These are phyloP conservation scores for Pestalotiopsis sp. DNA, from an alignment of 2,329 filamentous ascomycete genomes.

Conservation along the genomic window DNA sequence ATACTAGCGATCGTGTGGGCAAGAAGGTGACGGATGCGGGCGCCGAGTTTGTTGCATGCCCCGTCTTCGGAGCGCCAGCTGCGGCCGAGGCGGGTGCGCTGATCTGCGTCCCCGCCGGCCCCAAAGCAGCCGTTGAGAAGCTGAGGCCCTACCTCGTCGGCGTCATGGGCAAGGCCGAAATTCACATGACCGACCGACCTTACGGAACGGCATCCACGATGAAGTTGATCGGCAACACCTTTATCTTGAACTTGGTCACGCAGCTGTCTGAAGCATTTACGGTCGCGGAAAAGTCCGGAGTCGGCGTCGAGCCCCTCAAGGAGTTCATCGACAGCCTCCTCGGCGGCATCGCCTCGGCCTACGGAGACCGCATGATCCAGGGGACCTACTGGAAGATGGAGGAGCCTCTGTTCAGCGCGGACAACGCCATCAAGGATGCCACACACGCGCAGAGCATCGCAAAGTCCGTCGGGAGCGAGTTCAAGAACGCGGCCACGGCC, in stretches of 20 bases:
- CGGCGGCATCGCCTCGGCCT: constrained; percentile 74
- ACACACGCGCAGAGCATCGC: constrained; percentile 74
- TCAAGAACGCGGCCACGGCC: constrained; percentile 68
- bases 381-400: constrained; percentile 79
- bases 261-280: constrained; percentile 78
- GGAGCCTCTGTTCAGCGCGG: constrained; percentile 80
- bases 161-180: constrained; percentile 65
- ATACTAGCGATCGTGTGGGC: constrained; percentile 71
- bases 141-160: constrained; percentile 67
- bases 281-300: constrained; percentile 77
- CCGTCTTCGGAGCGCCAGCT: constrained; percentile 65
- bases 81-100: constrained; percentile 67
- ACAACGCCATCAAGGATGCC: constrained; percentile 82
- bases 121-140: constrained; percentile 56
- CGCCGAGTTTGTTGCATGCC: constrained; percentile 74
- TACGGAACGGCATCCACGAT: constrained; percentile 63
- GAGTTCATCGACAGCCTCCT: constrained; percentile 74
- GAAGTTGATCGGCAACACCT: constrained; percentile 86
- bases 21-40: constrained; percentile 59
- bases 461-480: constrained; percentile 57
- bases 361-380: constrained; percentile 71
- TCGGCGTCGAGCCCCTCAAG: constrained; percentile 72
- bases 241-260: constrained; percentile 82
- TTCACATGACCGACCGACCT: constrained; percentile 41
- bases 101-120: constrained; percentile 68